These are phyloP conservation scores for Auricularia sp. DNA, from an alignment of 768 basidiomycete genomes.

Conservation along the genomic window DNA sequence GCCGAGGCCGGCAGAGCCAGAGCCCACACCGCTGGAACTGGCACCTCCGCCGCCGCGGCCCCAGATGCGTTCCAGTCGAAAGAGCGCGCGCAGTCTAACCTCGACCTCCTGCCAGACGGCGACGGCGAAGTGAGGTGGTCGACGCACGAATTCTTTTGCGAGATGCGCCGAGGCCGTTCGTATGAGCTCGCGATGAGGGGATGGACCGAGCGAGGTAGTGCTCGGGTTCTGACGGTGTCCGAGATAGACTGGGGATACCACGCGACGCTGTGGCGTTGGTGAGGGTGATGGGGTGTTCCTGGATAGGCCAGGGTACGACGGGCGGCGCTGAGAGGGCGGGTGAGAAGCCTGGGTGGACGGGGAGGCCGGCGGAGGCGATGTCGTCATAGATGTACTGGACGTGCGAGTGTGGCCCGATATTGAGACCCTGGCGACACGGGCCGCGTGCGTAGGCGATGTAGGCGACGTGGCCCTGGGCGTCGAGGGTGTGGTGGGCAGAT, in stretches of 20 bases:
- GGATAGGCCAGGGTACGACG: conserved; percentile 21
- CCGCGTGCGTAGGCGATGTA: background rate
- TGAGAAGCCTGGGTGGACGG: background rate
- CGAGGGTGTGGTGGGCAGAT: conserved; percentile 30
- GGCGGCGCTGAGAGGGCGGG: conserved; percentile 15
- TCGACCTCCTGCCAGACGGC: conserved; percentile 73
- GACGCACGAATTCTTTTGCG: conserved; percentile 60
- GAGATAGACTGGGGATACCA: conserved; percentile 26
- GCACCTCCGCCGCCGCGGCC: conserved; percentile 43
- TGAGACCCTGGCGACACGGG: background rate
- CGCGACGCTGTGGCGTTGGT: conserved; percentile 31
- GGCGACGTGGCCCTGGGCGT: conserved; percentile 12
- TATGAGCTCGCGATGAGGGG: conserved; percentile 58
- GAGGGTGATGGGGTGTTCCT: conserved; percentile 37
- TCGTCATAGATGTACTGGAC: background rate
- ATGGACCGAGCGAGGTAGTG: conserved; percentile 41
- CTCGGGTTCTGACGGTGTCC: conserved; percentile 54
- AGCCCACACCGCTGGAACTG: conserved; percentile 15
- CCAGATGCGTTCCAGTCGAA: conserved; percentile 69
- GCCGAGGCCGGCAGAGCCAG: conserved; percentile 17
- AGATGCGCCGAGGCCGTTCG: conserved; percentile 54
- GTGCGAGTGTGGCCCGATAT: conserved; percentile 4
- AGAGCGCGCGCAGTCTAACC: conserved; percentile 46
- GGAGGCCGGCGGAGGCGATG: background rate
- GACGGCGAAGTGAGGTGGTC: conserved; percentile 38